Conservation (phyloP, 768 basidiomycete genomes). For the Pulveroboletus sp. region DNA sequence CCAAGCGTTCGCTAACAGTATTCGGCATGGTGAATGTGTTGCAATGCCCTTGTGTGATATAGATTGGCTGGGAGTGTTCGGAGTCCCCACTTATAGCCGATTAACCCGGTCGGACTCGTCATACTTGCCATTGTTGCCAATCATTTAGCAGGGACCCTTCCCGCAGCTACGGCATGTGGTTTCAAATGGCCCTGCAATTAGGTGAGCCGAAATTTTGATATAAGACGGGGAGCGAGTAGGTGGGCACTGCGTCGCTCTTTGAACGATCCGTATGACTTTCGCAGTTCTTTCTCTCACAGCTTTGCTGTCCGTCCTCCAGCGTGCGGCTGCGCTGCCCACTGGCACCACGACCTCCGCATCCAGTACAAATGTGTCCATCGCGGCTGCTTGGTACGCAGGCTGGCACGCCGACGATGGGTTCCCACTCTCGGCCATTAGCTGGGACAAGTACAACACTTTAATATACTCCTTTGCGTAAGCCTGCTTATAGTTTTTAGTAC, state of each 20-base stretch:
- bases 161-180: neutral
- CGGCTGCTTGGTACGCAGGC: constrained; percentile 62
- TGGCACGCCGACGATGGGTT: constrained; percentile 56
- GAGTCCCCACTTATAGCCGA: neutral
- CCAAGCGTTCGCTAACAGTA: no score
- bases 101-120: neutral
- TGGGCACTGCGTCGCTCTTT: neutral
- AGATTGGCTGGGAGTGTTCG: neutral
- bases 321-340: neutral
- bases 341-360: no score
- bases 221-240: neutral
- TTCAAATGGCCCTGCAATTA: neutral
- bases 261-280: neutral
- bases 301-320: neutral
- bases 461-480: constrained; percentile 57
- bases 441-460: constrained; percentile 72
- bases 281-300: neutral
- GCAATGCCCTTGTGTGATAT: no score
- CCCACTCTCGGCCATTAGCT: constrained; percentile 53
- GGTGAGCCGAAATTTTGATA: neutral
- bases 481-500: no score
- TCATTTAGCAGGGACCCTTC: neutral
- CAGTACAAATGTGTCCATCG: neutral
- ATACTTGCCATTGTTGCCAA: neutral
- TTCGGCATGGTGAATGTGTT: no score